A percentile compares a stretch with the other conserved stretches of the same genome.
Evolutionary conservation across 2,329 filamentous ascomycete species (phyloP).

Genomic region (Ascosphaera pollenicola): DNA sequence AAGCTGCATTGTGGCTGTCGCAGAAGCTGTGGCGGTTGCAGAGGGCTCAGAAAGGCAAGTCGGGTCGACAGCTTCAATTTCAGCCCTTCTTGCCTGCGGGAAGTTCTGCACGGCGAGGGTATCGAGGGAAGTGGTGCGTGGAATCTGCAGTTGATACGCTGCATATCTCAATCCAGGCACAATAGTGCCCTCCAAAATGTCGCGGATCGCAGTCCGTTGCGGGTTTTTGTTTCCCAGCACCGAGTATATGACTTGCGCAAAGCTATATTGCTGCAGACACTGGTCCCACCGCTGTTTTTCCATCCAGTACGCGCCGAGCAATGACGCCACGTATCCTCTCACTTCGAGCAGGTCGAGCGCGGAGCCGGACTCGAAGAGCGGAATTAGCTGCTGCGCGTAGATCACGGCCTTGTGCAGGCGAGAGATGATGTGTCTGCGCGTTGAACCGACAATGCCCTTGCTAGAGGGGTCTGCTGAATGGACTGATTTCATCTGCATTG

Average conservation of each 20-base stretch:
- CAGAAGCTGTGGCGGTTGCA: slow-evolving; percentile 24
- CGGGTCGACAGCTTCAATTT: slow-evolving; percentile 50
- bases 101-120: slow-evolving; percentile 64
- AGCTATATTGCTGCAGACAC: slow-evolving; percentile 54
- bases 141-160: slow-evolving; percentile 75
- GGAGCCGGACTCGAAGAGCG: slow-evolving; percentile 44
- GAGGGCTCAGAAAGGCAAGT: slow-evolving; percentile 39
- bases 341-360: slow-evolving; percentile 61
- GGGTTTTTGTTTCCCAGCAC: slow-evolving; percentile 39
- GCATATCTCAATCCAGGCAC: slow-evolving; percentile 90
- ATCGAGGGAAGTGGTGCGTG: slow-evolving; percentile 61
- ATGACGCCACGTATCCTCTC: slow-evolving; percentile 55
- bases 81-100: slow-evolving; percentile 38
- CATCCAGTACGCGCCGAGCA: slow-evolving; percentile 58
- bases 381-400: slow-evolving; percentile 44
- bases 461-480: slow-evolving; percentile 51
- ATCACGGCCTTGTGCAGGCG: slow-evolving; percentile 60
- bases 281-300: slow-evolving; percentile 73
- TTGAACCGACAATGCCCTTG: slow-evolving; percentile 55
- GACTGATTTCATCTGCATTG: slow-evolving; percentile 76
- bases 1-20: slow-evolving; percentile 18
- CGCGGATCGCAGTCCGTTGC: slow-evolving; percentile 62
- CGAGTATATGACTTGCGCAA: slow-evolving; percentile 62
- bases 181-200: slow-evolving; percentile 63
- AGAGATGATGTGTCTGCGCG: slow-evolving; percentile 73